Base-by-base conservation (phyloP, 176 grass and related monocot genomes). In the Aegilops tauschii region DNA sequence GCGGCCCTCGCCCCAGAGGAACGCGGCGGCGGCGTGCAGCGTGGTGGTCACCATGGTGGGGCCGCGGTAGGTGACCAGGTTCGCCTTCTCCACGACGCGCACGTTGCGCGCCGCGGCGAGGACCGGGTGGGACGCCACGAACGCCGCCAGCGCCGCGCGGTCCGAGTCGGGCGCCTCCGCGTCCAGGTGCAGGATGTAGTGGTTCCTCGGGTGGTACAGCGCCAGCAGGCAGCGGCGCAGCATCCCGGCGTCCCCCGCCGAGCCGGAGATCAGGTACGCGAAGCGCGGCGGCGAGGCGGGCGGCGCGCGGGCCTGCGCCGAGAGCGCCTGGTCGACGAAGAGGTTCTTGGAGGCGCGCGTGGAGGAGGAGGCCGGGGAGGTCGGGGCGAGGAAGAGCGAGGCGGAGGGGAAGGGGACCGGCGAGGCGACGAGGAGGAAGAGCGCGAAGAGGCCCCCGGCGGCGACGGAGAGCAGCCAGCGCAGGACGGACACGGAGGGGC, bases 41-140 rank as follows among this genome's bases (percentile, higher is more conserved):
- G 92, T 97, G 82, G 91, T 94, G 81, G 95, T 91, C 12, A 97
- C 88, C 95, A 97, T 97, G 90, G 95, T 97, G 39, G 95, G 94
- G 9, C 94, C 94, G 5, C 92, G 77, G 80, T 97, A 97, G 29
- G 95, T 97, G 78, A 97, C 89, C 35, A 97, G 87, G 86, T 97
- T 97, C 10, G 95, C 95, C 84, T 89, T 91, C 31, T 90, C 78
- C 72, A 97, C 80, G 4, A 97, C 90, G 34, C 69, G 71, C 6
- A 97, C 92, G 81, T 97, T 97, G 4, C 88, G 84, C 0, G 86
- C 52, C 3, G 44, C 42, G 12, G 87, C 23, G 35, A 97, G 78
- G 1, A 94, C 80, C 1, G 88, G 90, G 77, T 97, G 95, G 6
- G 18, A 49, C 1, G 89, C 82, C 54, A 97, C 83, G 83, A 89